Evolutionary conservation across 106 monocot genomes (phyloP), one percentile per base, ranked within the genome.

Genomic region (Triglochin maritima): DNA sequence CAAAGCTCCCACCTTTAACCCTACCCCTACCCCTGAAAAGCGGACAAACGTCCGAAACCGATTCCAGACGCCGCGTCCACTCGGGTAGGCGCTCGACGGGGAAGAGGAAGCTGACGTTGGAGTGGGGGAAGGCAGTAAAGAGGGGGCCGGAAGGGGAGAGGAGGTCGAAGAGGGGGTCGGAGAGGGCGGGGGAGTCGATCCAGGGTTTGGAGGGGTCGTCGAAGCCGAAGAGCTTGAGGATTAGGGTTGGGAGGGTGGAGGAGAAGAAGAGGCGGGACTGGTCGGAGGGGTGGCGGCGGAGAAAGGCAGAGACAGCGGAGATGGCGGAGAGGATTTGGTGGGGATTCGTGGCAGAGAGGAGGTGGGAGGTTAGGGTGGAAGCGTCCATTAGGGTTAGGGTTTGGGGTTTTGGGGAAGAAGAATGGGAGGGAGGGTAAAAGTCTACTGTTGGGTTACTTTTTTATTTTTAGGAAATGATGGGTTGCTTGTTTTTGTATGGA

Each of bases 211-310:
- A 46, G 46, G 76, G 60, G 59, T 61, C 64, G 61, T 86, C 80
- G 79, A 87, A 87, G 56, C 80, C 89, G 80, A 95, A 95, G 72
- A 95, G 78, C 60, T 85, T 80, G 77, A 69, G 80, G 71, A 94
- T 56, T 66, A 94, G 86, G 57, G 79, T 58, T 42, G 94, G 89
- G 74, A 94, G 81, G 66, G 82, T 81, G 69, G 77, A 7, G 74
- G 89, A 84, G 86, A 89, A 89, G 79, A 94, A 89, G 77, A 84
- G 56, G 56, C 86, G 94, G 15, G 48, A 14, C 59, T 86, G 84
- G 53, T 89, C 80, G 71, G 75, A 46, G 4, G 84, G 73, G 68
- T 84, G 83, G 44, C 82, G 67, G 60, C 76, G 86, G 74, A 94
- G 82, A 83, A 83, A 82, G 46, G 86, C 59, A 11, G 69, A 68